Evolutionary conservation across 495 filamentous ascomycete species (phyloP), one percentile per base, ranked within the genome.

Genomic region (Rostrohypoxylon terebratum): DNA sequence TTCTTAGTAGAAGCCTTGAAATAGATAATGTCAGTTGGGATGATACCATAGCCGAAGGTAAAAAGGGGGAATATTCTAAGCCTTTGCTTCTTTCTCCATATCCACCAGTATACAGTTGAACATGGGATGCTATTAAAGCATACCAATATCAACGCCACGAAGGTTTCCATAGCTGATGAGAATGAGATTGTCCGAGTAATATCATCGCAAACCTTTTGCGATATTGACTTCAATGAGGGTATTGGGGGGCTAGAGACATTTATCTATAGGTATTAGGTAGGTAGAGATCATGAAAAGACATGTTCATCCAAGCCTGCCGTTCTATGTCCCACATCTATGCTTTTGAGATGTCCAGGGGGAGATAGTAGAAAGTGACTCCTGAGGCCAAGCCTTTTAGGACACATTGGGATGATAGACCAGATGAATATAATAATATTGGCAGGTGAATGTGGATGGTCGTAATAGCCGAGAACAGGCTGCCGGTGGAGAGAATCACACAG

Each of bases 41-140:
- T 28, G 1, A 59, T 40, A 7, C 7, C 14, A 25, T 59, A 13
- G 38, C 42, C 28, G 10, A 28, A 44, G 8, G n/a, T n/a, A 40
- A 40, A 11, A 21, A 42, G 6, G 9, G 20, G 20, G 34, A 25
- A 18, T 14, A 25, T n/a, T 38, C 13, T 8, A 4, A 23, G 33
- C 42, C 2, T 44, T 59, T 42, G 34, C 55, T 42, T 44, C 33
- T 11, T 28, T 13, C 28, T 4, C 42, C 8, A 16, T 9, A 33
- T 57, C 38, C 53, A 38, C 55, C 42, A 28, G 34, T 59, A 59
- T 57, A 57, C 53, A 38, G 20, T 42, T 42, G 34, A 42, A 59
- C 20, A 13, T 28, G 16, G 0, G 6, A 23, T 59, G 20, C 10
- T 14, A 42, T 11, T 20, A 20, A 42, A 8, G 38, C 11, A 18